Base-by-base conservation (phyloP, 805 yeast species). In the Saccharomycopsis capsularis region DNA sequence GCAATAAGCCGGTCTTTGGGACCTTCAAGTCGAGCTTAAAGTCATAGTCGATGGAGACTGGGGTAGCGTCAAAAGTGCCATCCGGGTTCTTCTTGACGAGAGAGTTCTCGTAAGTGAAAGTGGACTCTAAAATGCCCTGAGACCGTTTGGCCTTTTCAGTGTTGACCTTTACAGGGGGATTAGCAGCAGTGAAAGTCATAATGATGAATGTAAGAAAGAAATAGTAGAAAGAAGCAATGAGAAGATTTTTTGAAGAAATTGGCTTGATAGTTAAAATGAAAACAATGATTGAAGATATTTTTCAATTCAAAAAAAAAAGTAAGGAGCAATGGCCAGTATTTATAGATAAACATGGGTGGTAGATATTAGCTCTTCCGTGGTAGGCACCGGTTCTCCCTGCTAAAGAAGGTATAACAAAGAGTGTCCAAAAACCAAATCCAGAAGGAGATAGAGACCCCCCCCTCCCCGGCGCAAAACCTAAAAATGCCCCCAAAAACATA, bases 1-100 rank as follows among this genome's bases (percentile, higher is more conserved):
- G 74, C 79, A 90, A 68, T 55, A 90, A 72, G 59, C 98, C 98
- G 43, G 88, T 76, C 67, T 83, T 88, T 59, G 96, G 95, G 40
- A 82, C 79, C 50, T 73, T 75, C 63, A 86, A 74, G 59, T 88
- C 95, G 45, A 86, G 82, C 67, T 87, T 86, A 75, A 90, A 91
- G 63, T 88, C 82, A 62, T 87, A 87, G 56, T 87, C 83, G 55
- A 75, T 75, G 49, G 75, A 62, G 47, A 82, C 76, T 21, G 95
- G 95, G 19, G 82, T 79, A 46, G 90, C 56, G 27, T 40, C 43
- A 25, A 47, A 35, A 29, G 48, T 42, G n/a, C 51, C 51, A 21
- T 44, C 48, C 16, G 40, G 35, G 21, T 36, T 23, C 13, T 43
- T 39, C 3, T 68, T 69, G 42, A 71, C 76, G 48, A 66, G 54